phyloP scores from a whole-genome alignment of 2,329 filamentous ascomycete species.

The Lasiodiplodia hormozganensis region DNA sequence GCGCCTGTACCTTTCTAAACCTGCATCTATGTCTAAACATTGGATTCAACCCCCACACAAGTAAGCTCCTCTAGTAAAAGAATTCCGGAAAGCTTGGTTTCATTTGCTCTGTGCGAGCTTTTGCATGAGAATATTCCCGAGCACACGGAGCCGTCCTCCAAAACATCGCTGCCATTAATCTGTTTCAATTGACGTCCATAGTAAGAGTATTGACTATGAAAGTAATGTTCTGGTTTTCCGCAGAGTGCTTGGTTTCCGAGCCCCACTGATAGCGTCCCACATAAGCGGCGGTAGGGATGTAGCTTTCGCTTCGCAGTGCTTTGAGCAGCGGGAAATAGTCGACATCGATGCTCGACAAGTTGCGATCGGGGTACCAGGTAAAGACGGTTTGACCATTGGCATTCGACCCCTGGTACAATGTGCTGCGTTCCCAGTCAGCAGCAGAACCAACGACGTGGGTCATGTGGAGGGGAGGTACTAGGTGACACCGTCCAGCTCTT shows the following conservation, averaged over 20 bases:
- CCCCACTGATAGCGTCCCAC: constrained; percentile 30
- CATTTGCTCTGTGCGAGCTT: no score
- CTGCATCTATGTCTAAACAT: background rate
- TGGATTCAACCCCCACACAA: no score
- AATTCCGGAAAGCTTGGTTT: no score
- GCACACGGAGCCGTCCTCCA: no score
- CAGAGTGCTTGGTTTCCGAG: constrained; percentile 28
- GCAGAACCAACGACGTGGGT: background rate
- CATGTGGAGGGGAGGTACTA: constrained; percentile 17
- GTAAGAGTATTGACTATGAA: constrained; percentile 24
- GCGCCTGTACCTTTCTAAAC: no score
- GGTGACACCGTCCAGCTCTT: constrained; percentile 20
- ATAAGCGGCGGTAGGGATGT: constrained; percentile 18
- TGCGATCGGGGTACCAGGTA: constrained; percentile 25
- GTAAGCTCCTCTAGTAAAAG: no score
- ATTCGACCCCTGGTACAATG: constrained; percentile 28
- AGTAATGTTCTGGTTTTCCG: constrained; percentile 26
- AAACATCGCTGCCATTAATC: no score
- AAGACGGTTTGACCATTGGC: constrained; percentile 28
- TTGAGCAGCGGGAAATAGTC: constrained; percentile 29
- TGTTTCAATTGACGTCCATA: constrained; percentile 16
- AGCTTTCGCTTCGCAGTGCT: constrained; percentile 1
- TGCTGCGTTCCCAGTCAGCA: background rate
- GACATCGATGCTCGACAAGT: constrained; percentile 21
- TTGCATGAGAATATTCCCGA: no score